Percentiles rank a stretch among this genome's conserved stretches.
Conservation (phyloP, 176 grass and related monocot species). For the Hsuehochloa calcarea region DNA sequence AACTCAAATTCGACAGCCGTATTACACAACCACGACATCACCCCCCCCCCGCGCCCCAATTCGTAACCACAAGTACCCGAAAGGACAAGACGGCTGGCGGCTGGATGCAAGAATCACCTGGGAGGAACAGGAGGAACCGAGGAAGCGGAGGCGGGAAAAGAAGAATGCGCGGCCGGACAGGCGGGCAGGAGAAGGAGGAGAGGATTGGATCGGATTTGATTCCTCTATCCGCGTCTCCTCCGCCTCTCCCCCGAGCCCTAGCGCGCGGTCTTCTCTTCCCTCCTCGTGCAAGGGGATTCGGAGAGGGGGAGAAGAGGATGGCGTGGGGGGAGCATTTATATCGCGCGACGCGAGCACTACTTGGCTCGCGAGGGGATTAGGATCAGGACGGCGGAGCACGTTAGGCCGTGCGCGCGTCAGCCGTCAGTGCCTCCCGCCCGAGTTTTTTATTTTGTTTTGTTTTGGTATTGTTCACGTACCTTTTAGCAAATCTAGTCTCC, state of each 20-base stretch:
- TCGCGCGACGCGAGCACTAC: no score
- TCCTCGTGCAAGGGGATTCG: constrained; percentile 1
- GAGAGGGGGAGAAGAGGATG: not conserved
- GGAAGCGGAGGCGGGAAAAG: not conserved
- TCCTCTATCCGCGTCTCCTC: not conserved
- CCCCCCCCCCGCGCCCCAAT: not conserved
- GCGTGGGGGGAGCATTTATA: constrained; percentile 27
- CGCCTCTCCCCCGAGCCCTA: not conserved
- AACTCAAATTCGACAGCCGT: not conserved
- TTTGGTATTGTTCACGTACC: no score
- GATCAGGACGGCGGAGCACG: not conserved
- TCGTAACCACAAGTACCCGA: not conserved
- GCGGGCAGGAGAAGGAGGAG: not conserved
- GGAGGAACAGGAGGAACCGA: not conserved
- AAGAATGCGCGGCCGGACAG: constrained; percentile 1
- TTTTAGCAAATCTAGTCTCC: no score
- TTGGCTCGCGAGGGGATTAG: not conserved
- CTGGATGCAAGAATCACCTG: constrained; percentile 13
- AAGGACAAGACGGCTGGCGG: not conserved
- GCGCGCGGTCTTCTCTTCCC: not conserved
- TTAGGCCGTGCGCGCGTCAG: not conserved
- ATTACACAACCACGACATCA: not conserved
- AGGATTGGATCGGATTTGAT: not conserved
- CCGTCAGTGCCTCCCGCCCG: no score
- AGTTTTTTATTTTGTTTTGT: no score